Evolutionary conservation across 345 rosid genomes (phyloP).

Genomic region (Linum usitatissimum): DNA sequence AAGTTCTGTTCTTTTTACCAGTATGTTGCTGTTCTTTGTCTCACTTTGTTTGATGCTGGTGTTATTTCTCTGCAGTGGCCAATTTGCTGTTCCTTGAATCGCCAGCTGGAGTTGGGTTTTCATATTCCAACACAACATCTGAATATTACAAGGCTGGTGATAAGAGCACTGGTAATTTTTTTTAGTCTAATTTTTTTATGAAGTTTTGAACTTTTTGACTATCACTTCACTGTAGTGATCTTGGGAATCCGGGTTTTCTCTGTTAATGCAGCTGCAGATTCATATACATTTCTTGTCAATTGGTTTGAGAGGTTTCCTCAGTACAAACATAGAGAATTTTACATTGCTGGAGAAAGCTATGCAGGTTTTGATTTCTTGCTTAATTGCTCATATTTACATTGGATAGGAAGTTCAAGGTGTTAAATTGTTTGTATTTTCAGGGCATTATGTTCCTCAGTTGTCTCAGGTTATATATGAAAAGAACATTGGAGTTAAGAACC

Average conservation of each 20-base stretch:
- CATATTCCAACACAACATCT: conserved; percentile 30
- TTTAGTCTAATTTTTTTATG: neutral
- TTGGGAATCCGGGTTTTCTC: conserved; percentile 9
- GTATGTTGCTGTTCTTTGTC: neutral
- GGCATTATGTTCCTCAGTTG: conserved; percentile 96
- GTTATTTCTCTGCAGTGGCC: neutral
- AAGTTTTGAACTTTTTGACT: conserved; percentile 6
- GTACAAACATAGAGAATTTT: conserved; percentile 87
- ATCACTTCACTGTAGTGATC: conserved; percentile 10
- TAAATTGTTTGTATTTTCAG: conserved; percentile 26
- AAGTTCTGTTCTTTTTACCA: neutral
- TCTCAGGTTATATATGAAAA: conserved; percentile 63
- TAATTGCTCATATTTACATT: neutral
- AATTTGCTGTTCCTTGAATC: neutral
- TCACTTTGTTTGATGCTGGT: neutral
- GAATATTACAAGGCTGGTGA: conserved; percentile 83
- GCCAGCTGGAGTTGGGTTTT: neutral
- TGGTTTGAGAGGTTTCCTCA: conserved; percentile 97
- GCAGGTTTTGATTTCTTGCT: conserved; percentile 39
- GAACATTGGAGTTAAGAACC: conserved; percentile 52
- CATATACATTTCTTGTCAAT: conserved; percentile 61
- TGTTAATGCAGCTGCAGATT: conserved; percentile 67
- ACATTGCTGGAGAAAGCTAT: conserved; percentile 93
- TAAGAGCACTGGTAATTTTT: conserved; percentile 60
- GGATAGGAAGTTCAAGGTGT: neutral